Evolutionary conservation across 306 rosid genomes (phyloP), one percentile per base, ranked within the genome.

Genomic region (Begonia fuchsioides): DNA sequence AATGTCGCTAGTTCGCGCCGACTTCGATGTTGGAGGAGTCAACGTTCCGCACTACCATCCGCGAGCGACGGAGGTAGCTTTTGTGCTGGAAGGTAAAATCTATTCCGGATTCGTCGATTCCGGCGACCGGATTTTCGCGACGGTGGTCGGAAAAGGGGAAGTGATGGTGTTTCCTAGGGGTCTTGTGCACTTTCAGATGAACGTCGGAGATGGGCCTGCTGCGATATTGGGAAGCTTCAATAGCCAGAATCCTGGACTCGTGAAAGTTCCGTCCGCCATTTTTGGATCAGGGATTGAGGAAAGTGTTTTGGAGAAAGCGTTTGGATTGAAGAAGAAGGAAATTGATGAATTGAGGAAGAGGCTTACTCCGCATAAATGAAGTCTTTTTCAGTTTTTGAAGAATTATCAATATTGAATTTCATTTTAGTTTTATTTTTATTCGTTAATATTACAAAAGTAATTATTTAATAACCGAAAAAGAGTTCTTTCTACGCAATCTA

Each of bases 131-230:
- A 38, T 90, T 44, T 84, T 72, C 39, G 94, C 95, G 6, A 84
- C 67, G 52, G 85, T 90, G 58, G 63, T 84, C n/a, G 92, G 73
- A 62, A 79, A 76, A 67, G 95, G 97, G 9, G 95, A 84, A 68
- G 93, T 84, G 7, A 90, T 90, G 82, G 92, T 81, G 54, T 84
- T 90, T 50, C 97, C 95, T 10, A 84, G 73, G 64, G 95, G 95
- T 13, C 15, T 81, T 3, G 71, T 84, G 50, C 97, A 90, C 62
- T 90, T 90, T 53, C 95, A 90, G 64, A 76, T 90, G 93, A 90
- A 90, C 51, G 85, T 84, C 53, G 97, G 97, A 14, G 80, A 79
- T 52, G 63, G 69, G 35, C 87, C 80, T 15, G 95, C 95, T 50
- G 66, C 94, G 16, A 58, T 81, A 47, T 56, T 81, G 15, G 95